Evolutionary conservation across 2,329 filamentous ascomycete genomes (phyloP).

Genomic region (Aspergillus terreus): DNA sequence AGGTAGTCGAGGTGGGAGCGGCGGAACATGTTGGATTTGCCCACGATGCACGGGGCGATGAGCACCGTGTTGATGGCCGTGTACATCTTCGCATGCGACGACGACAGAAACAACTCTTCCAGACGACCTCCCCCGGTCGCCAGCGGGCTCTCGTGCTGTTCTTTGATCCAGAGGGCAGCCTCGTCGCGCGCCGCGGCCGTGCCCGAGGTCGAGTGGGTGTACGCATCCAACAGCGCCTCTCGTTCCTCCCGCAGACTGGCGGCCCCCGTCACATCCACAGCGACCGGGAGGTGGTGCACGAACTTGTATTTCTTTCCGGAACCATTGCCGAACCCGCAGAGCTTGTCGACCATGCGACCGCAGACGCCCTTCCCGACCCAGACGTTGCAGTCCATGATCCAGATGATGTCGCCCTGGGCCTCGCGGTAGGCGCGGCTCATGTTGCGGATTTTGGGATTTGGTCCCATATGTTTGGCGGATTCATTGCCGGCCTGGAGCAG

Average conservation of each 20-base stretch:
- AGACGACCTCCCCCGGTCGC: slow-evolving; percentile 69
- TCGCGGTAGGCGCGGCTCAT: slow-evolving; percentile 91
- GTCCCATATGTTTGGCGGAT: slow-evolving; percentile 64
- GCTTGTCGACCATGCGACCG: slow-evolving; percentile 82
- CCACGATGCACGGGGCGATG: slow-evolving; percentile 87
- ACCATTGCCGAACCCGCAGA: slow-evolving; percentile 62
- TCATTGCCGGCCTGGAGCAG: slow-evolving; percentile 53
- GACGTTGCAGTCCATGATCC: slow-evolving; percentile 95
- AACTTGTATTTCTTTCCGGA: slow-evolving; percentile 68
- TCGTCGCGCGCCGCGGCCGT: slow-evolving; percentile 3
- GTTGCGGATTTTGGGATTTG: slow-evolving; percentile 98
- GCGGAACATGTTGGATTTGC: slow-evolving; percentile 98
- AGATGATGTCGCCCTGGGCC: slow-evolving; percentile 80
- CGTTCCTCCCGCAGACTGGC: slow-evolving; percentile 22
- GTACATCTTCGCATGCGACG: slow-evolving; percentile 95
- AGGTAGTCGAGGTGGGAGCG: slow-evolving; percentile 81
- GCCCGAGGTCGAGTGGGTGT: slow-evolving; percentile 12
- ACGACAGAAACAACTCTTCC: slow-evolving; percentile 93
- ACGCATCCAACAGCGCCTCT: slow-evolving; percentile 22
- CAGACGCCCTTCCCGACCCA: slow-evolving; percentile 80
- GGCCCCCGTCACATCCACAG: slow-evolving; percentile 63
- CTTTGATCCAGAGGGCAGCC: slow-evolving; percentile 1
- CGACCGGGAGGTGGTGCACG: slow-evolving; percentile 87
- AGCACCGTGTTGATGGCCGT: slow-evolving; percentile 91
- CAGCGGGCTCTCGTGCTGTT: slow-evolving; percentile 20